A percentile compares a stretch with the other conserved stretches of the same genome.
These are phyloP conservation scores for Plantago rigida DNA, from an alignment of 305 asterid species.

Conservation along the genomic window DNA sequence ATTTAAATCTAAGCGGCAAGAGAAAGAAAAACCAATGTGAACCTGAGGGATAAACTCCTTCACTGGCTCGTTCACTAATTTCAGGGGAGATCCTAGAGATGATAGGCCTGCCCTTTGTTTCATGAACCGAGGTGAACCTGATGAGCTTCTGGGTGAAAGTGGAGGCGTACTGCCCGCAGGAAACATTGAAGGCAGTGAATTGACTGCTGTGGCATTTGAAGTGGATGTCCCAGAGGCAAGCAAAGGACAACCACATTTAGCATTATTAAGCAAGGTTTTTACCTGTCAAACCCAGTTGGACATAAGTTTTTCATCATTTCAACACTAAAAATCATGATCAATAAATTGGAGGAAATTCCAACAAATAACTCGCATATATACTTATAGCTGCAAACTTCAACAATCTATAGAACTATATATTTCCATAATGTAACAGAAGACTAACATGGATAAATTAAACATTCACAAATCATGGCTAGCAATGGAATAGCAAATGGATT, in stretches of 20 bases:
- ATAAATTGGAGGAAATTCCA: constrained; percentile 18
- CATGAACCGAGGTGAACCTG: constrained; percentile 82
- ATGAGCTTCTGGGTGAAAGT: constrained; percentile 92
- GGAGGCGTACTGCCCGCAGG: constrained; percentile 99
- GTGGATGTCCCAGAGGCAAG: constrained; percentile 56
- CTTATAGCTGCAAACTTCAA: no score
- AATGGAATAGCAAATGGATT: no score
- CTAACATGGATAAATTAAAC: no score
- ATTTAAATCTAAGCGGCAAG: not conserved
- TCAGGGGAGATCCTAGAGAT: constrained; percentile 62
- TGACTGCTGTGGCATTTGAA: constrained; percentile 55
- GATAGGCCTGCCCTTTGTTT: constrained; percentile 84
- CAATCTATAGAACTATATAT: no score
- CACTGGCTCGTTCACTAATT: constrained; percentile 68
- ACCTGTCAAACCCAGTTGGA: constrained; percentile 44
- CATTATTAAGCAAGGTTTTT: constrained; percentile 65
- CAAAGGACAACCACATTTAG: constrained; percentile 62
- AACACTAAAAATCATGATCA: not conserved
- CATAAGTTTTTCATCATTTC: constrained; percentile 18
- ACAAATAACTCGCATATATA: not conserved
- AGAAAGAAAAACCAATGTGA: constrained; percentile 10
- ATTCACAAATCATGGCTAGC: no score
- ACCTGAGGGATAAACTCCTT: constrained; percentile 97
- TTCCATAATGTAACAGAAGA: no score
- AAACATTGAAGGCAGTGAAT: constrained; percentile 86